Percentiles rank a stretch among this genome's conserved stretches.
Evolutionary conservation across 148 eudicot species (phyloP).

Genomic region (Polygonum maritimum): DNA sequence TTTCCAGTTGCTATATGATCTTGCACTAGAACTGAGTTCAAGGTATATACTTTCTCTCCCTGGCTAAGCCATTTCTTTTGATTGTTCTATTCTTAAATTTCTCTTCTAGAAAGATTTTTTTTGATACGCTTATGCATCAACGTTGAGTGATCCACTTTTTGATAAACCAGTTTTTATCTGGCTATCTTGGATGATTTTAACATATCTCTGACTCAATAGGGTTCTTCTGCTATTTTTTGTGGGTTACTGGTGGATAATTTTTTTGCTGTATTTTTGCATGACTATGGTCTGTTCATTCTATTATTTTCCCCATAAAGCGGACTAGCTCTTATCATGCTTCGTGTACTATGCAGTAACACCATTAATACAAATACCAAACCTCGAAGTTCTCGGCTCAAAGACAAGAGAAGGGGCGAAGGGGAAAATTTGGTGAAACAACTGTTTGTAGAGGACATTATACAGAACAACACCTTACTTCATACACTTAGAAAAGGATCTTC

Average conservation of each 20-base stretch:
- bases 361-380: constrained; percentile 32
- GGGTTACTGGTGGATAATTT: not conserved
- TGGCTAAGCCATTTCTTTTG: not conserved
- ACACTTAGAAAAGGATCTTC: constrained; percentile 69
- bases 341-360: constrained; percentile 9
- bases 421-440: constrained; percentile 69
- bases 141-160: not conserved
- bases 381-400: constrained; percentile 85
- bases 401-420: constrained; percentile 82
- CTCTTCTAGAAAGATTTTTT: not conserved
- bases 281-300: not conserved
- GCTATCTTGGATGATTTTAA: not conserved
- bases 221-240: not conserved
- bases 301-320: not conserved
- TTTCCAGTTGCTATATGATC: constrained; percentile 89
- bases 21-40: constrained; percentile 69
- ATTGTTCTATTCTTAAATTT: not conserved
- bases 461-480: constrained; percentile 60
- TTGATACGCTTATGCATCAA: not conserved
- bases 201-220: not conserved
- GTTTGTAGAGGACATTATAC: constrained; percentile 71
- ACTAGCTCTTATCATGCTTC: not conserved
- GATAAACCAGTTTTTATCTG: not conserved
- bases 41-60: constrained; percentile 39
- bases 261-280: not conserved